Evolutionary conservation across 1,284 basidiomycete genomes (phyloP).

Genomic region (Ustilago tritici): DNA sequence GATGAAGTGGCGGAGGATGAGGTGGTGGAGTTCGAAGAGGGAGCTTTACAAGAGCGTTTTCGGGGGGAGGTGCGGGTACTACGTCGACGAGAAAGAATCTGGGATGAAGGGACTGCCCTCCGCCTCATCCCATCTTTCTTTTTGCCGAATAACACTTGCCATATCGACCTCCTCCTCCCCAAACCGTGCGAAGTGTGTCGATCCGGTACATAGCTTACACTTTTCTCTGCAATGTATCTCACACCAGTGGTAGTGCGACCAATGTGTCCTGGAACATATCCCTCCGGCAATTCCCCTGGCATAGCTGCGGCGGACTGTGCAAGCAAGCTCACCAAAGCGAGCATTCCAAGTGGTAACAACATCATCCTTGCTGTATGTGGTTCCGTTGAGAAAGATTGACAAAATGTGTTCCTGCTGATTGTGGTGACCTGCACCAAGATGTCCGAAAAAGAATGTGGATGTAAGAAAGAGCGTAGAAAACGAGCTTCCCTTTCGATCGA

Average conservation of each 20-base stretch:
- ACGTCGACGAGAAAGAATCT: conserved; percentile 5
- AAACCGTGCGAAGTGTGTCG: not conserved
- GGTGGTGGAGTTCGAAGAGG: conserved; percentile 10
- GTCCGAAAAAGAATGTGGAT: conserved; percentile 8
- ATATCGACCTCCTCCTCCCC: conserved; percentile 23
- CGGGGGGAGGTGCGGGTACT: conserved; percentile 5
- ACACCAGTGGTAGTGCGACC: not conserved
- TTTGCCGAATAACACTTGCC: conserved; percentile 26
- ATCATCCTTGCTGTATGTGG: conserved; percentile 18
- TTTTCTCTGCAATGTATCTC: not conserved
- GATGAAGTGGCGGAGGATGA: conserved; percentile 7
- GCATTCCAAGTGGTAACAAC: conserved; percentile 29
- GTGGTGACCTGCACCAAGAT: conserved; percentile 31
- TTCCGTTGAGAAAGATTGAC: not conserved
- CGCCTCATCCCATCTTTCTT: conserved; percentile 17
- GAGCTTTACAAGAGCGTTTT: conserved; percentile 26
- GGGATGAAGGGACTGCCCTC: conserved; percentile 51
- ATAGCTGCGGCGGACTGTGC: conserved; percentile 16
- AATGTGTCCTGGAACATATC: not conserved
- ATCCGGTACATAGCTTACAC: conserved; percentile 10
- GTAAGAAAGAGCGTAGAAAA: not conserved
- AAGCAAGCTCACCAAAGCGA: conserved; percentile 33
- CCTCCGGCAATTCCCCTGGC: conserved; percentile 16
- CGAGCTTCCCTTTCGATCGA: conserved; percentile 26
- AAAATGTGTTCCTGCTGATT: not conserved